Conservation (phyloP, 305 asterid species). For the Fraxinus sp. region DNA sequence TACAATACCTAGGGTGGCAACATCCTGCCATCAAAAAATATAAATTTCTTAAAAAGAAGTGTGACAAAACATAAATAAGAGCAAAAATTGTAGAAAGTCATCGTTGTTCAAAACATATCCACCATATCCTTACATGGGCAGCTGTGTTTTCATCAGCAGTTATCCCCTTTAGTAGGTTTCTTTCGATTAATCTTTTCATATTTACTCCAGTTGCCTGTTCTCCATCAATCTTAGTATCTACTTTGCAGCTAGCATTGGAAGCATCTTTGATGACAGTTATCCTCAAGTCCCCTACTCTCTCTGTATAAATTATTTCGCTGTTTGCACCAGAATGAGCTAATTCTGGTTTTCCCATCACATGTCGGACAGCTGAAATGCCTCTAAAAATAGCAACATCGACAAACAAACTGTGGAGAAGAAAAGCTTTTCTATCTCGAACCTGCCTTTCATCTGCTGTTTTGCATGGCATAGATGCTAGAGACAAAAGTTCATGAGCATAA, state of each 20-base stretch:
- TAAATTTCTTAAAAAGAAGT: constrained; percentile 23
- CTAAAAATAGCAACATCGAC: constrained; percentile 93
- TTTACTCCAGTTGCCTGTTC: constrained; percentile 70
- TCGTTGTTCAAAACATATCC: not conserved
- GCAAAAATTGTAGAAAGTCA: constrained; percentile 12
- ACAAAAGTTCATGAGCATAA: constrained; percentile 70
- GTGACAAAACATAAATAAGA: constrained; percentile 25
- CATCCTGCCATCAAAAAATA: constrained; percentile 53
- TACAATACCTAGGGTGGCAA: constrained; percentile 66
- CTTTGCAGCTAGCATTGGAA: constrained; percentile 83
- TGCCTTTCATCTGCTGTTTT: constrained; percentile 96
- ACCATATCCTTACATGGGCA: constrained; percentile 72
- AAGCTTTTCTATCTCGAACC: constrained; percentile 88
- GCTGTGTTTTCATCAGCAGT: constrained; percentile 97
- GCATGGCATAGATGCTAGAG: constrained; percentile 94
- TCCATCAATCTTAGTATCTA: constrained; percentile 95
- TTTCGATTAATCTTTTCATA: constrained; percentile 62
- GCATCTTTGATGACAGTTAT: constrained; percentile 71
- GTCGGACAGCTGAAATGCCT: constrained; percentile 70
- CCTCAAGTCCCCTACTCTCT: constrained; percentile 83
- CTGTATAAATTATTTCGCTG: constrained; percentile 43
- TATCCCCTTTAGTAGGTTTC: constrained; percentile 92
- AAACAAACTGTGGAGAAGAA: constrained; percentile 89
- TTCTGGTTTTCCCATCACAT: constrained; percentile 62
- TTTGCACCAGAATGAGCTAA: constrained; percentile 39